These are phyloP conservation scores for Anthostomella pinea DNA, from an alignment of 2,329 filamentous ascomycete species.

Conservation along the genomic window DNA sequence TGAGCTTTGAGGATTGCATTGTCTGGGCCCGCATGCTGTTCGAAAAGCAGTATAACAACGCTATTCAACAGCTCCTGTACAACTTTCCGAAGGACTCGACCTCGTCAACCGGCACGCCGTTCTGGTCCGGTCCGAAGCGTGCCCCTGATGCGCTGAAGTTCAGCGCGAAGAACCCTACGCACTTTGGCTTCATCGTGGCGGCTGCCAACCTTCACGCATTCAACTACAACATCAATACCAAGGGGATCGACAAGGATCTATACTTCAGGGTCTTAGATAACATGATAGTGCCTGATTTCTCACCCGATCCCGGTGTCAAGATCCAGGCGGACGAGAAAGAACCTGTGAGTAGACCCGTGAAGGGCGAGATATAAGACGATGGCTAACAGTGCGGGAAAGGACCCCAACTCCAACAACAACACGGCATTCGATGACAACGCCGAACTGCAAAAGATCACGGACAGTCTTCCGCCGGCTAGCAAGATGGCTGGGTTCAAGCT, in stretches of 20 bases:
- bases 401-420: slow-evolving; percentile 69
- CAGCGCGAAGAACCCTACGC: slow-evolving; percentile 77
- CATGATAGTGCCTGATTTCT: slow-evolving; percentile 95
- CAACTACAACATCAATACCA: slow-evolving; percentile 96
- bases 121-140: slow-evolving; percentile 98
- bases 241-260: slow-evolving; percentile 64
- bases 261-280: slow-evolving; percentile 81
- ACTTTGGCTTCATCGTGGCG: slow-evolving; percentile 83
- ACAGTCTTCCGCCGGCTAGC: slow-evolving; percentile 73
- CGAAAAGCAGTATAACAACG: slow-evolving; percentile 95
- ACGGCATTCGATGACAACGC: slow-evolving; percentile 66
- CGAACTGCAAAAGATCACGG: slow-evolving; percentile 71
- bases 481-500: slow-evolving; percentile 85
- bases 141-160: slow-evolving; percentile 91
- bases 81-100: slow-evolving; percentile 95
- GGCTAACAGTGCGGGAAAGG: slow-evolving; percentile 51
- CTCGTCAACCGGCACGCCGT: slow-evolving; percentile 83
- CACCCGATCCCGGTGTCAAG: slow-evolving; percentile 85
- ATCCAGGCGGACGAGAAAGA: slow-evolving; percentile 97
- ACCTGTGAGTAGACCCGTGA: slow-evolving; percentile 69
- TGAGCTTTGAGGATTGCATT: slow-evolving; percentile 94
- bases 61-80: slow-evolving; percentile 89
- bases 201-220: slow-evolving; percentile 92
- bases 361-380: too few species aligned
- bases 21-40: slow-evolving; percentile 92